These are phyloP conservation scores for Neurospora intermedia DNA, from an alignment of 495 filamentous ascomycete genomes.

Conservation along the genomic window DNA sequence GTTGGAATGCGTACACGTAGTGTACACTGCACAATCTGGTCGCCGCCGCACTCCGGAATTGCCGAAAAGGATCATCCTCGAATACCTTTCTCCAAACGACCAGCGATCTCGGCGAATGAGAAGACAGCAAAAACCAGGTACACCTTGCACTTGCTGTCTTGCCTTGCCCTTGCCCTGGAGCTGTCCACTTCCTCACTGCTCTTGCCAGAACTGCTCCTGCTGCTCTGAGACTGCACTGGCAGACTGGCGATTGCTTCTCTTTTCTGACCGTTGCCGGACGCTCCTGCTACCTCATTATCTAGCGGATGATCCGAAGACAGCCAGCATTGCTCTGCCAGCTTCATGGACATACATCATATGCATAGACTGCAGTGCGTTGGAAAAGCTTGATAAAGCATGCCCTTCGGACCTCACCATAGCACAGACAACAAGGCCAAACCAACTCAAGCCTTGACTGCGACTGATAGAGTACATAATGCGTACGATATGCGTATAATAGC, in stretches of 20 bases:
- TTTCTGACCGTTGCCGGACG: background rate
- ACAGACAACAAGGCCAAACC: background rate
- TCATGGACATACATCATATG: background rate
- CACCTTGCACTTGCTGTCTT: background rate
- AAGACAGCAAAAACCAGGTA: background rate
- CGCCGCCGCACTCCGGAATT: background rate
- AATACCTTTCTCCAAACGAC: background rate
- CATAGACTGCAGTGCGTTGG: background rate
- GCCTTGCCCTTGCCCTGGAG: background rate
- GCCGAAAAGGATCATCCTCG: background rate
- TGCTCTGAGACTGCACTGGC: background rate
- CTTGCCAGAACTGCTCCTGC: background rate
- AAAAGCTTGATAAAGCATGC: background rate
- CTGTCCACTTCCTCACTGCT: background rate
- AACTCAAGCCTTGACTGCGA: background rate
- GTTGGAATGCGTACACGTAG: too few species aligned
- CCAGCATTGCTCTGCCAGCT: background rate
- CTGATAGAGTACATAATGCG: background rate
- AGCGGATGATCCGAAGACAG: background rate
- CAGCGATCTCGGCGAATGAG: background rate
- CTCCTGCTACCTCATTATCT: background rate
- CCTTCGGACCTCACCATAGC: background rate
- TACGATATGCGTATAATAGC: background rate
- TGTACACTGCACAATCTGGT: background rate
- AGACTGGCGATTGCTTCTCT: background rate